A percentile compares a stretch with the other conserved stretches of the same genome.
These are phyloP conservation scores for Aspergillus indologenus DNA, from an alignment of 495 filamentous ascomycete genomes.

Conservation along the genomic window DNA sequence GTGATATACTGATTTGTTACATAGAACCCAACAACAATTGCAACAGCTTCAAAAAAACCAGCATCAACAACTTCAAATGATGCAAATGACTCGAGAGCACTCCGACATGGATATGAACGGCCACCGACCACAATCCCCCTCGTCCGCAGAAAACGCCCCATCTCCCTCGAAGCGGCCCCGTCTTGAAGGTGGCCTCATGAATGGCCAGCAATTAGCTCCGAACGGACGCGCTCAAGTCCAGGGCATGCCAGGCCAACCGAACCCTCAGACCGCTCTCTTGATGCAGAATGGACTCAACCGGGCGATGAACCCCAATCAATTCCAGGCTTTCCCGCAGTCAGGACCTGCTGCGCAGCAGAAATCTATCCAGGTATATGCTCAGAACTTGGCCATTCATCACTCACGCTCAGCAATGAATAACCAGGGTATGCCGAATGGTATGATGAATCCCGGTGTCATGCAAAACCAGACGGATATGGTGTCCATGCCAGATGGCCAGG, in stretches of 20 bases:
- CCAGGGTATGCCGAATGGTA: slow-evolving; percentile 71
- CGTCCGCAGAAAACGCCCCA: slow-evolving; percentile 79
- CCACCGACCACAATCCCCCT: slow-evolving; percentile 76
- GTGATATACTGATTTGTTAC: slow-evolving; percentile 17
- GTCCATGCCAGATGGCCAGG: slow-evolving; percentile 63
- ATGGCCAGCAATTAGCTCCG: slow-evolving; percentile 72
- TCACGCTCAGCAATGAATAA: slow-evolving; percentile 57
- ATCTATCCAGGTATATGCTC: slow-evolving; percentile 80
- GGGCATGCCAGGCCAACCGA: slow-evolving; percentile 68
- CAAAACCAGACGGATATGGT: slow-evolving; percentile 78
- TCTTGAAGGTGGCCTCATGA: slow-evolving; percentile 70
- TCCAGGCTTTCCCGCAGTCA: slow-evolving; percentile 64
- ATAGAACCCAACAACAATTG: slow-evolving; percentile 50
- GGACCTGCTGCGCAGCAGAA: slow-evolving; percentile 67
- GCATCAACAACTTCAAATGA: slow-evolving; percentile 59
- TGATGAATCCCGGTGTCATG: slow-evolving; percentile 55
- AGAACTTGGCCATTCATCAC: slow-evolving; percentile 77
- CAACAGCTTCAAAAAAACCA: slow-evolving; percentile 66
- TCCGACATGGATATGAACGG: slow-evolving; percentile 86
- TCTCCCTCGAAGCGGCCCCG: slow-evolving; percentile 92
- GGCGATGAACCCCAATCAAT: slow-evolving; percentile 70
- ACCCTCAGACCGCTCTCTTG: slow-evolving; percentile 57
- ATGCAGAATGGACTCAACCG: slow-evolving; percentile 74
- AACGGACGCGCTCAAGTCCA: slow-evolving; percentile 73
- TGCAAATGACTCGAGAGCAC: slow-evolving; percentile 79